Evolutionary conservation across 192 early-diverging fungal species (phyloP).

Genomic region (Cladochytrium replicatum): DNA sequence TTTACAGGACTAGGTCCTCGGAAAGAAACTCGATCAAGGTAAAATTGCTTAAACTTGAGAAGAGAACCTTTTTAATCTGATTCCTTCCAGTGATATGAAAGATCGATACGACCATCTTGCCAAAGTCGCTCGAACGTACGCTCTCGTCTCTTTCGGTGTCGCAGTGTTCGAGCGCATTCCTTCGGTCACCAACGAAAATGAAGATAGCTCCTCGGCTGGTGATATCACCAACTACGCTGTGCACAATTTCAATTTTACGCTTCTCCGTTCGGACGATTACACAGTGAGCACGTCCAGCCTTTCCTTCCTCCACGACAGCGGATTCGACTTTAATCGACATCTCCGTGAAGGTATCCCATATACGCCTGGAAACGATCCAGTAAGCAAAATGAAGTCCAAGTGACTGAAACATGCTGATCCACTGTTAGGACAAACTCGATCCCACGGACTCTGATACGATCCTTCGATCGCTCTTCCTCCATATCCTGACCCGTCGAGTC

Average conservation of each 20-base stretch:
- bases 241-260: conserved; percentile 55
- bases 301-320: conserved; percentile 71
- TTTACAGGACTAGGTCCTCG: no score
- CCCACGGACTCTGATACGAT: conserved; percentile 9
- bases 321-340: conserved; percentile 76
- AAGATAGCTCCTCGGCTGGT: background rate
- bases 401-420: background rate
- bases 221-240: conserved; percentile 21
- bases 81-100: conserved; percentile 54
- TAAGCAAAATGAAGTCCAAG: background rate
- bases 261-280: conserved; percentile 49
- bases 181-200: background rate
- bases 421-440: conserved; percentile 7
- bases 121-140: conserved; percentile 61
- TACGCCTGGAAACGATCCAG: conserved; percentile 40
- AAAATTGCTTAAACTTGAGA: conserved; percentile 26
- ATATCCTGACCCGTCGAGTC: conserved; percentile 25
- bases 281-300: conserved; percentile 59
- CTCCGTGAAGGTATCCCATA: conserved; percentile 72
- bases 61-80: conserved; percentile 5
- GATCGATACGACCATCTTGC: conserved; percentile 69
- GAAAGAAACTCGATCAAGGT: no score
- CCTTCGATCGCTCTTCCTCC: conserved; percentile 26
- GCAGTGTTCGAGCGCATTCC: conserved; percentile 44
- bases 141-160: conserved; percentile 78